A percentile compares a stretch with the other conserved stretches of the same genome.
phyloP scores from a whole-genome alignment of 108 stramenopile genomes.

The Aurantiochytrium sp. region DNA sequence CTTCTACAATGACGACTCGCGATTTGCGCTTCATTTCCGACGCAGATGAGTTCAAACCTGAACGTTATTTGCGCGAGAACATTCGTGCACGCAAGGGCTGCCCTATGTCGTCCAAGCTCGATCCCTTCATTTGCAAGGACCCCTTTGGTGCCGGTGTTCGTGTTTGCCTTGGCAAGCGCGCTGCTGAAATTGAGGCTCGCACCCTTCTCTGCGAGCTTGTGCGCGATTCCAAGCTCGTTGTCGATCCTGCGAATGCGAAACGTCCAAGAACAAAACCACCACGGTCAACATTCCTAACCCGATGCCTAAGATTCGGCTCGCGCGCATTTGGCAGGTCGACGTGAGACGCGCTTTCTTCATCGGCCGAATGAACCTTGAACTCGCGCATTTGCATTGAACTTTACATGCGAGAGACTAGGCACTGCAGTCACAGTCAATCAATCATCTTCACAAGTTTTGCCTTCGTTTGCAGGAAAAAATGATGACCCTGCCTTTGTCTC shows the following conservation, averaged over 20 bases:
- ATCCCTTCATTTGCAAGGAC: background rate
- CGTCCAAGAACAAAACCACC: background rate
- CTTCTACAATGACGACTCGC: background rate
- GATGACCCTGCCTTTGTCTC: too few relatives aligned
- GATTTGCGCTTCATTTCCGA: background rate
- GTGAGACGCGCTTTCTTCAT: too few relatives aligned
- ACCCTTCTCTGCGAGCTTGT: background rate
- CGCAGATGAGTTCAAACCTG: background rate
- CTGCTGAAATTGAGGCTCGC: background rate
- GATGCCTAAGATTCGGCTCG: too few relatives aligned
- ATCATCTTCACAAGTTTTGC: too few relatives aligned
- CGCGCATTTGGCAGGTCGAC: too few relatives aligned
- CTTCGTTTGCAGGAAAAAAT: too few relatives aligned
- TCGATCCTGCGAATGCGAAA: background rate
- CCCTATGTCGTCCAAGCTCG: background rate
- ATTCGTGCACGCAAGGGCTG: background rate
- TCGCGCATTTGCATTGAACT: too few relatives aligned
- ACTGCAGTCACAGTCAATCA: too few relatives aligned
- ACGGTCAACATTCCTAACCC: too few relatives aligned
- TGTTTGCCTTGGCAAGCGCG: conserved; percentile 9
- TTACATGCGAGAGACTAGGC: too few relatives aligned
- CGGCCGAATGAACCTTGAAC: too few relatives aligned
- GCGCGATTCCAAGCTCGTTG: background rate
- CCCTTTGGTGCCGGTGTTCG: background rate
- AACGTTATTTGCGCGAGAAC: background rate